A percentile compares a stretch with the other conserved stretches of the same genome.
Conservation (phyloP, 306 rosid genomes). For the Cicer yamashitae region DNA sequence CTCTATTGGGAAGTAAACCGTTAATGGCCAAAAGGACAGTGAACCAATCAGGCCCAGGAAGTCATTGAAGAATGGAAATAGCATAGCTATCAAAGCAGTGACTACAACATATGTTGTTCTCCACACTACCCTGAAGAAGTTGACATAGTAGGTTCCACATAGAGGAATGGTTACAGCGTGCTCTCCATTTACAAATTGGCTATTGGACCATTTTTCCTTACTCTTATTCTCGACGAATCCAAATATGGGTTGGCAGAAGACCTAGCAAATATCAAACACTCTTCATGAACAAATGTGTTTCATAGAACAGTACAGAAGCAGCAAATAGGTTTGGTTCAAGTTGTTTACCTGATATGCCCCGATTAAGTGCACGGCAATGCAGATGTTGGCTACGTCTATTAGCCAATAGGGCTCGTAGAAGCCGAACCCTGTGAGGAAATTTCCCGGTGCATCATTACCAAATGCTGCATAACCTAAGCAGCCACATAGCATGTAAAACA, state of each 20-base stretch:
- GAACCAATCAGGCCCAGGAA: constrained; percentile 89
- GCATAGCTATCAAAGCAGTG: constrained; percentile 81
- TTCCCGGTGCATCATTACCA: constrained; percentile 91
- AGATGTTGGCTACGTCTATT: constrained; percentile 81
- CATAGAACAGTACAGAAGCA: neutral
- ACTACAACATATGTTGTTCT: constrained; percentile 73
- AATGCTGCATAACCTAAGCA: constrained; percentile 92
- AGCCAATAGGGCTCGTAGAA: constrained; percentile 99
- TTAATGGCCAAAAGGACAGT: constrained; percentile 87
- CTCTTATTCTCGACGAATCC: constrained; percentile 69
- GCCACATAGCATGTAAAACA: constrained; percentile 87
- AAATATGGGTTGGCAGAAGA: constrained; percentile 85
- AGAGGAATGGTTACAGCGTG: constrained; percentile 61
- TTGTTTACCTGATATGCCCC: constrained; percentile 89
- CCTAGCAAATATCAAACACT: constrained; percentile 51
- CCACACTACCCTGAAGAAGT: constrained; percentile 82
- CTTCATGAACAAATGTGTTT: constrained; percentile 1
- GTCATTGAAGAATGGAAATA: constrained; percentile 96
- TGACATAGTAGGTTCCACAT: constrained; percentile 51
- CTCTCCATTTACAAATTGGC: constrained; percentile 66
- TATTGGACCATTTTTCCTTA: constrained; percentile 64
- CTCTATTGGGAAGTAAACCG: constrained; percentile 90
- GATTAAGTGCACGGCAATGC: constrained; percentile 85
- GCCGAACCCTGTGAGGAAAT: constrained; percentile 97
- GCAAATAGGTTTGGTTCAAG: neutral